phyloP scores from a whole-genome alignment of 768 basidiomycete genomes.

The Rhodotorula babjevae region DNA sequence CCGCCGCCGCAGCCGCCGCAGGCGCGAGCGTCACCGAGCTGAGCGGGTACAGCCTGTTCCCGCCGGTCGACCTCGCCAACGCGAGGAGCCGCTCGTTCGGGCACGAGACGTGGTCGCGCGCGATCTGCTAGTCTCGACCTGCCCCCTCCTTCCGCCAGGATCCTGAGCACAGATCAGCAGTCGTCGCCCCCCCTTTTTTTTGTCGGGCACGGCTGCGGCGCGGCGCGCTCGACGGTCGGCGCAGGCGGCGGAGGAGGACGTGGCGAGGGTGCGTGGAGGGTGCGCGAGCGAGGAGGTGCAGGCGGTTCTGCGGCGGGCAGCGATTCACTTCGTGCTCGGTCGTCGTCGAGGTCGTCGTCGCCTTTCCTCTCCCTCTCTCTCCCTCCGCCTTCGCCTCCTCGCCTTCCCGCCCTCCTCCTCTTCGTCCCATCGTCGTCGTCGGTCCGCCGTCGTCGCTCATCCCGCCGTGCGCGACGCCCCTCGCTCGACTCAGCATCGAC shows the following conservation, averaged over 20 bases:
- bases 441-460: background rate
- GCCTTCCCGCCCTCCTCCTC: background rate
- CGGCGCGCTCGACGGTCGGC: no score
- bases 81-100: slow-evolving; percentile 25
- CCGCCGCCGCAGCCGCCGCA: background rate
- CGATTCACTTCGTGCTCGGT: slow-evolving; percentile 19
- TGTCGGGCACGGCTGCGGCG: background rate
- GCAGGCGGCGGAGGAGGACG: background rate
- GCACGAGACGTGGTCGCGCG: slow-evolving; percentile 17
- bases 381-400: background rate
- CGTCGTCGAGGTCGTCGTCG: background rate
- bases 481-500: background rate
- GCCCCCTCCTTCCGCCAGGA: background rate
- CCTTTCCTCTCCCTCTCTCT: background rate
- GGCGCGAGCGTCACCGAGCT: background rate
- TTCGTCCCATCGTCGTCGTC: background rate
- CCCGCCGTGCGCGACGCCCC: background rate
- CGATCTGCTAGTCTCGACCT: slow-evolving; percentile 5
- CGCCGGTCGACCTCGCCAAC: slow-evolving; percentile 19
- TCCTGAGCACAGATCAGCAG: slow-evolving; percentile 16
- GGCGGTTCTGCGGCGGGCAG: background rate
- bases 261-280: background rate
- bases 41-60: slow-evolving; percentile 17
- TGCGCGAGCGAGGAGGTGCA: no score
- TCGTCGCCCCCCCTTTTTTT: background rate